phyloP scores from a whole-genome alignment of 148 eudicot genomes.

The Chenopodium formosanum region DNA sequence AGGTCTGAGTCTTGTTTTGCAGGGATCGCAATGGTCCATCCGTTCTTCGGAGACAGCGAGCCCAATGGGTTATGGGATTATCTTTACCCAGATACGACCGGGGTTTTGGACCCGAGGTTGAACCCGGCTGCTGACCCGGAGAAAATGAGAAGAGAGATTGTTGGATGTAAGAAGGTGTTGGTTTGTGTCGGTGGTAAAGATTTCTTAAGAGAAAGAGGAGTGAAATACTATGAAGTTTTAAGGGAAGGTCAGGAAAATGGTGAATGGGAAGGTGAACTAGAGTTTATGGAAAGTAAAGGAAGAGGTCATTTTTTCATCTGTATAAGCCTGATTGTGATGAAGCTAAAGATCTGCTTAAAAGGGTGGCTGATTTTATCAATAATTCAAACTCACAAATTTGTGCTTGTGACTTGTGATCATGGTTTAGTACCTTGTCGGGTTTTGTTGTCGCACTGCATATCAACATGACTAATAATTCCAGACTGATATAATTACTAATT shows the following conservation, averaged over 20 bases:
- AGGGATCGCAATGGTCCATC: constrained; percentile 29
- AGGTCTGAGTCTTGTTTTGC: neutral
- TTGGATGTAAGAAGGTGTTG: constrained; percentile 24
- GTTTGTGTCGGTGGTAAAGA: constrained; percentile 40
- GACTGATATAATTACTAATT: no score
- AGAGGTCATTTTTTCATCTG: constrained; percentile 38
- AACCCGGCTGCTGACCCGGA: constrained; percentile 32
- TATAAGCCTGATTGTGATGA: constrained; percentile 30
- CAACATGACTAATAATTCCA: no score
- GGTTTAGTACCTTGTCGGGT: no score
- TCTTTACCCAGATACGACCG: constrained; percentile 24
- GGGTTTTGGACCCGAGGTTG: constrained; percentile 29
- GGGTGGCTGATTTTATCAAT: constrained; percentile 25
- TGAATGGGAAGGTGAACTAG: constrained; percentile 35
- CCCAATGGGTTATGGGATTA: constrained; percentile 29
- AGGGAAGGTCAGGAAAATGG: constrained; percentile 23
- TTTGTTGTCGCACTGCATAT: no score
- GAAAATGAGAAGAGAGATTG: constrained; percentile 15
- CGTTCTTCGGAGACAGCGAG: constrained; percentile 37
- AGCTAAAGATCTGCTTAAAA: constrained; percentile 27
- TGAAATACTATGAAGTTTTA: constrained; percentile 33
- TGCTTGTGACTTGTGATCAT: no score
- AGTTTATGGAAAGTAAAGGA: constrained; percentile 34
- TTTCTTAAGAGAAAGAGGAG: constrained; percentile 30
- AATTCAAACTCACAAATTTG: neutral